Evolutionary conservation across 768 basidiomycete genomes (phyloP).

Genomic region (Psilocybe subaeruginosa): DNA sequence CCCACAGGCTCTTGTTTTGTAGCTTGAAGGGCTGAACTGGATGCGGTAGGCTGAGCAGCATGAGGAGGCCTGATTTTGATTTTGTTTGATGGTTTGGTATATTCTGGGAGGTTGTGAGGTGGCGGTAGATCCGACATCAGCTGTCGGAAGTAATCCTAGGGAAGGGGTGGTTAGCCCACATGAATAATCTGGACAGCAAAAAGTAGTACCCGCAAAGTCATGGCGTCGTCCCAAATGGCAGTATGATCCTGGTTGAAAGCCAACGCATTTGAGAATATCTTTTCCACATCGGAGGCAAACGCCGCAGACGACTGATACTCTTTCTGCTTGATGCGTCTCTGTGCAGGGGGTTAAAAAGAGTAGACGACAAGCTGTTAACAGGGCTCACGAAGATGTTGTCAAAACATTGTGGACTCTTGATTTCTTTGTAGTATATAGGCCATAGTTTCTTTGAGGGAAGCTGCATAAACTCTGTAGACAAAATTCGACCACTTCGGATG

Average conservation of each 20-base stretch:
- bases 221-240: conserved; percentile 80
- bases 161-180: background rate
- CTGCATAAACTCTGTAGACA: conserved; percentile 82
- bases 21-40: conserved; percentile 22
- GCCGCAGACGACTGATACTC: conserved; percentile 69
- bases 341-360: background rate
- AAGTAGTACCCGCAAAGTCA: conserved; percentile 58
- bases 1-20: conserved; percentile 21
- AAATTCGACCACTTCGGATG: conserved; percentile 57
- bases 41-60: conserved; percentile 34
- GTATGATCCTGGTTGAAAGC: conserved; percentile 88
- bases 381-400: conserved; percentile 75
- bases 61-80: conserved; percentile 75
- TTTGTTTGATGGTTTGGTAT: conserved; percentile 61
- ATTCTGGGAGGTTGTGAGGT: conserved; percentile 65
- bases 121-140: conserved; percentile 80
- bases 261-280: conserved; percentile 89
- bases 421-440: conserved; percentile 79
- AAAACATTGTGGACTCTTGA: conserved; percentile 79
- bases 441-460: conserved; percentile 80
- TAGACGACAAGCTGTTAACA: background rate
- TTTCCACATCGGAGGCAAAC: conserved; percentile 86
- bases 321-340: conserved; percentile 85
- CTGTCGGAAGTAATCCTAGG: conserved; percentile 71
- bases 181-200: conserved; percentile 1